phyloP scores from a whole-genome alignment of 257 asterid genomes.

The Solanum stenotomum region DNA sequence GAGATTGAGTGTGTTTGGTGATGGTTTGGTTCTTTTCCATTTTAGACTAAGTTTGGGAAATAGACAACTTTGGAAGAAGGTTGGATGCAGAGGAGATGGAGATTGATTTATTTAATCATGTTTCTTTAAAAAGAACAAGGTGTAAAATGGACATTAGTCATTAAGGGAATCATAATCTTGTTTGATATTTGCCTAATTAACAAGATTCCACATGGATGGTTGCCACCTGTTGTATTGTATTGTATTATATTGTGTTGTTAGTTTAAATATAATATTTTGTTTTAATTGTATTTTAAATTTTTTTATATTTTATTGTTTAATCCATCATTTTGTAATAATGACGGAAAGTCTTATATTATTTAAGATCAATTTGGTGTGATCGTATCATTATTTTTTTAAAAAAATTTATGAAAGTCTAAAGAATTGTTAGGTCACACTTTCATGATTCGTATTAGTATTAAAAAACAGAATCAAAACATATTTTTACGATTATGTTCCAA shows the following conservation, averaged over 20 bases:
- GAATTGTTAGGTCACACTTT: neutral
- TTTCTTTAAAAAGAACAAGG: neutral
- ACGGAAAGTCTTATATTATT: neutral
- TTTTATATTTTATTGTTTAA: neutral
- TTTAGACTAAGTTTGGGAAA: too few species aligned
- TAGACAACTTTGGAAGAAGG: neutral
- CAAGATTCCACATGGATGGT: neutral
- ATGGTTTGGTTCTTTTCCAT: neutral
- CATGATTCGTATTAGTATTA: neutral
- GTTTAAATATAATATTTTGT: neutral
- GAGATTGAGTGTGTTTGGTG: neutral
- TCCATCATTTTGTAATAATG: neutral
- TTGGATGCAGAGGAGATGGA: neutral
- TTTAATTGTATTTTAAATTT: neutral
- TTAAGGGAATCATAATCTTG: neutral
- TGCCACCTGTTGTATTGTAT: neutral
- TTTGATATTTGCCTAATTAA: neutral
- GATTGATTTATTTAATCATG: neutral
- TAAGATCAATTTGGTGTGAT: neutral
- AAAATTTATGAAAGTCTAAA: neutral
- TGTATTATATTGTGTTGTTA: neutral
- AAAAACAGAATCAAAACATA: neutral
- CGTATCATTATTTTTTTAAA: too few species aligned
- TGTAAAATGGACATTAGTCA: neutral
- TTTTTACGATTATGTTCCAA: neutral